Evolutionary conservation across 148 eudicot species (phyloP), one percentile per base, ranked within the genome.

Genomic region (Fallopia convolvulus): DNA sequence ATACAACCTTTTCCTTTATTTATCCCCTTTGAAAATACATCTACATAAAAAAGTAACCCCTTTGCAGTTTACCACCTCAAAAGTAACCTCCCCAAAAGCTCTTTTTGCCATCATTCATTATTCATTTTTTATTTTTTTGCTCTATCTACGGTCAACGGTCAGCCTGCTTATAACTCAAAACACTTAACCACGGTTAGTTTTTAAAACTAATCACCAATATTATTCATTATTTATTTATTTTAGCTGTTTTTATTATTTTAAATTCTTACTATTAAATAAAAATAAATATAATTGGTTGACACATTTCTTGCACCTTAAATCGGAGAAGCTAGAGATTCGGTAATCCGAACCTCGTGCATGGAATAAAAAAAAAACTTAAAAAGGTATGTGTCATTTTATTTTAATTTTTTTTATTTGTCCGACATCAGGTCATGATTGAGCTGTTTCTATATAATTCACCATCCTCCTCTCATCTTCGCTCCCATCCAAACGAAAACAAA

Each of bases 361-460:
- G 65, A 58, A 58, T 58, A 20, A 2, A 58, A 61, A 26, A 26
- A 26, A 26, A 26, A 26, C 30, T 26, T 26, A 26, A 26, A 26
- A 26, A 26, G 0, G 10, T 17, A 50, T 14, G 52, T 55, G n/a
- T 6, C 9, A 55, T 9, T 58, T 2, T 58, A 7, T 58, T 58
- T 21, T 8, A 58, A 58, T 58, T 58, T 21, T 53, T 53, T 32
- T 33, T 14, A 33, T 15, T 14, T 73, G 44, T n/a, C 75, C 47
- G 75, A 73, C 75, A 73, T 4, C 9, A 46, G 47, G 75, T 46
- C 13, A 73, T 73, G 75, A 73, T 73, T 73, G 75, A 73, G 39
- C 14, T 44, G 75, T 73, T 21, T 42, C 75, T 73, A 73, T 73
- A 73, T 20, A 48, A 73, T 30, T 7, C 8, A 14, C 33, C 33